Base-by-base conservation (phyloP, 306 rosid genomes). In the Sphenostylis stenocarpa region DNA sequence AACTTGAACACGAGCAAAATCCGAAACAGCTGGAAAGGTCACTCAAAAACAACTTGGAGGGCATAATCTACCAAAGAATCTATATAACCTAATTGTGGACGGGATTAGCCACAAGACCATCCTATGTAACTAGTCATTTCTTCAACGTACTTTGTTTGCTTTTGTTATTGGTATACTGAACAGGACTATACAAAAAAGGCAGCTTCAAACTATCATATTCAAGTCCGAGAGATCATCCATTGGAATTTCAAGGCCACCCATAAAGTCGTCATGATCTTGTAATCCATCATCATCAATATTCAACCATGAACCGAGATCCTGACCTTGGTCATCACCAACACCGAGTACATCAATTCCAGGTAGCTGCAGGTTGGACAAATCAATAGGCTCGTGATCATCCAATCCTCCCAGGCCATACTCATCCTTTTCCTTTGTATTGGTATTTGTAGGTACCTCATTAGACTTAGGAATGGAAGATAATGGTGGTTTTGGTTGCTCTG, bases 151-250 rank as follows among this genome's bases (percentile, higher is more conserved):
- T 86, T 81, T 89, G 88, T 91, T 90, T 92, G 86, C 85, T 86
- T 38, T 88, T 89, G 96, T 92, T 91, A 90, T 88, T 87, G 76
- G 96, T 95, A 90, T 95, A 92, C 86, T 89, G 90, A 90, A 90
- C 91, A 89, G 87, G 92, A 86, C 96, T 95, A 90, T 95, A 91
- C 97, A 95, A 79, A 85, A 91, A 89, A 85, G 74, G 90, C 94
- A 88, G 91, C 97, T 87, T 92, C 92, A 96, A 84, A 91, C 94
- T 89, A 93, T 88, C 97, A 96, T 91, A 86, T 96, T 93, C 81
- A 96, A 87, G 87, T 96, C 98, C 70, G 98, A 39, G 73, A 96
- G 99, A 87, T 96, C 99, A 78, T 96, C 99, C 99, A 96, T 96
- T 38, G 99, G 99, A 85, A 96, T 96, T 86, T 93, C 98, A 85